phyloP scores from a whole-genome alignment of 176 grass and related monocot genomes.

The Miscanthus lutarioriparius region DNA sequence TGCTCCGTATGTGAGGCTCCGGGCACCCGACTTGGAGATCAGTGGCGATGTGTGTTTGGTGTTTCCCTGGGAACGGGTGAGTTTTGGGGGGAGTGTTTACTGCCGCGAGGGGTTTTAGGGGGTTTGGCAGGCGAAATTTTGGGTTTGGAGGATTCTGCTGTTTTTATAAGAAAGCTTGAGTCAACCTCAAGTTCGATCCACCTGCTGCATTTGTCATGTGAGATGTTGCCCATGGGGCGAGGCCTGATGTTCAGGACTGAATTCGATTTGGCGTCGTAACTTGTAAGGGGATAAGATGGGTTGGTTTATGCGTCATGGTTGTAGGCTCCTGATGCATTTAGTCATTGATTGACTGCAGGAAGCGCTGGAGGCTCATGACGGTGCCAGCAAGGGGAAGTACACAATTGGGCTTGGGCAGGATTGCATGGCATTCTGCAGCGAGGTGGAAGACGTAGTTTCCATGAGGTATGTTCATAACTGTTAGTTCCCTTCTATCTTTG shows the following conservation, averaged over 20 bases:
- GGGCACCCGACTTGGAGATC: neutral
- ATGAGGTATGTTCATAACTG: slow-evolving; percentile 51
- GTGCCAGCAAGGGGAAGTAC: slow-evolving; percentile 74
- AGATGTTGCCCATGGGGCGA: too few species aligned
- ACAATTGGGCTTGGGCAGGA: slow-evolving; percentile 86
- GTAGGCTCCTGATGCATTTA: neutral
- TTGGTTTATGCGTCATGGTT: neutral
- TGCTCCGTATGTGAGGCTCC: slow-evolving; percentile 6
- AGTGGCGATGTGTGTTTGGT: too few species aligned
- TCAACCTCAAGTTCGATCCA: too few species aligned
- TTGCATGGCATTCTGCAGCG: slow-evolving; percentile 81
- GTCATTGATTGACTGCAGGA: neutral
- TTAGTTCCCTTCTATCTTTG: neutral
- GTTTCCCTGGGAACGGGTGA: too few species aligned
- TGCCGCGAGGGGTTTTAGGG: too few species aligned
- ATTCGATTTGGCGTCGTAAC: neutral
- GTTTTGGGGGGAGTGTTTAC: too few species aligned
- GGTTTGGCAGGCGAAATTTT: too few species aligned
- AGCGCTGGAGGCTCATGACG: neutral
- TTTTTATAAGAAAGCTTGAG: too few species aligned
- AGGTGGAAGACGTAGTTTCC: slow-evolving; percentile 83
- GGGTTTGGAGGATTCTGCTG: too few species aligned
- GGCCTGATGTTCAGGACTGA: neutral
- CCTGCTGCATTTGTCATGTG: neutral
- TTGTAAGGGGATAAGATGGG: neutral